phyloP scores from a whole-genome alignment of 176 grass and related monocot genomes.

The Lolium perenne region DNA sequence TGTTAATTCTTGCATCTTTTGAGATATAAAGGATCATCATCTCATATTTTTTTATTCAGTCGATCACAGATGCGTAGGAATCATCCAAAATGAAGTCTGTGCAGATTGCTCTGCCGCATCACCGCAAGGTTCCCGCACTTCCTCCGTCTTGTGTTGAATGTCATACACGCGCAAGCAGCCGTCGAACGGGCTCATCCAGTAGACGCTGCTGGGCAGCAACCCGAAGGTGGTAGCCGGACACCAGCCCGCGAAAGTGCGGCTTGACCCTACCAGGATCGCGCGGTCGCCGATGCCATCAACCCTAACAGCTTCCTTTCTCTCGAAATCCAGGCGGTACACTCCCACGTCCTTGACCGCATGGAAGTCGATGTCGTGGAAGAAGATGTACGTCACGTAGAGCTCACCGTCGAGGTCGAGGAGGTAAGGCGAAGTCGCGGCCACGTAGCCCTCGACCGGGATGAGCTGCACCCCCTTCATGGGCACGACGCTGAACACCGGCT shows the following conservation, averaged over 20 bases:
- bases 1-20: no score
- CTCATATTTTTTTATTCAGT: no score
- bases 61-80: not conserved
- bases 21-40: no score
- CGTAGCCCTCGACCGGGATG: not conserved
- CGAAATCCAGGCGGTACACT: not conserved
- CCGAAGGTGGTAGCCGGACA: not conserved
- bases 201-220: not conserved
- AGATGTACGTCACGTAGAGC: not conserved
- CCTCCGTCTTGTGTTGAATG: not conserved
- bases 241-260: not conserved
- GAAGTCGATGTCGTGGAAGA: not conserved
- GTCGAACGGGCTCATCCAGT: not conserved
- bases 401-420: not conserved
- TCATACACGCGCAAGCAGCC: not conserved
- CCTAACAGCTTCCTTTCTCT: not conserved
- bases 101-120: not conserved
- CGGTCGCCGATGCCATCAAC: not conserved
- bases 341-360: not conserved
- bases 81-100: not conserved
- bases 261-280: not conserved
- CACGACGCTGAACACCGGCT: not conserved
- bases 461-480: not conserved
- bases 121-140: not conserved
- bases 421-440: not conserved